Evolutionary conservation across 768 basidiomycete species (phyloP).

Genomic region (Guyanaporus albipodus): DNA sequence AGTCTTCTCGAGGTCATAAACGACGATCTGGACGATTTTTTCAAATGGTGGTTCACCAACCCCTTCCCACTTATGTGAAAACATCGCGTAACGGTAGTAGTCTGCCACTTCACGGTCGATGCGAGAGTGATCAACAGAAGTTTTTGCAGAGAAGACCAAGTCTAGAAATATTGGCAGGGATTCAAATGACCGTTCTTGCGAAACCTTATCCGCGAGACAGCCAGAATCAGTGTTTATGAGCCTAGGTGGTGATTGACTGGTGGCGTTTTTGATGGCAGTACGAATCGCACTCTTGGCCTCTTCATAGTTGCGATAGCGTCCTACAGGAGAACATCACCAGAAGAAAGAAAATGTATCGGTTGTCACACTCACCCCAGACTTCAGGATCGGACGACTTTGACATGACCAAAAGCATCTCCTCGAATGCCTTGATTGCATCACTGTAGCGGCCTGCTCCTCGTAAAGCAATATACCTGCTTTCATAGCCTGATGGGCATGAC

Average conservation of each 20-base stretch:
- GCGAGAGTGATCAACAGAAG: background rate
- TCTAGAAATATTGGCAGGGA: background rate
- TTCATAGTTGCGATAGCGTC: background rate
- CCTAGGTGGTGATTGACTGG: background rate
- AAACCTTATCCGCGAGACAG: background rate
- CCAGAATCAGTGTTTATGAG: background rate
- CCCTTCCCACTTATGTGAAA: background rate
- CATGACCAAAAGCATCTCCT: constrained; percentile 2
- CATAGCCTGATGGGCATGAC: constrained; percentile 1
- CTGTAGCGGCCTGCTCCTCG: background rate
- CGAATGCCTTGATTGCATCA: background rate
- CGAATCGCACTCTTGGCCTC: background rate
- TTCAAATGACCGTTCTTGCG: background rate
- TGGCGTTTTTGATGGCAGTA: background rate
- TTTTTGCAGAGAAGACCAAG: background rate
- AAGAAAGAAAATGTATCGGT: too few relatives aligned
- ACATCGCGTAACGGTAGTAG: background rate
- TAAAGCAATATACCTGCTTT: constrained; percentile 1
- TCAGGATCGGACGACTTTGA: background rate
- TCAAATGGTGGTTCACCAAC: background rate
- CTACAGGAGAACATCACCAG: background rate
- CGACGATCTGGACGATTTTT: background rate
- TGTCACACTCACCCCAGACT: background rate
- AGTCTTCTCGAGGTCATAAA: background rate
- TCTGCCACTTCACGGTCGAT: background rate